Base-by-base conservation (phyloP, 768 basidiomycete genomes). In the Floccularia luteovirens region DNA sequence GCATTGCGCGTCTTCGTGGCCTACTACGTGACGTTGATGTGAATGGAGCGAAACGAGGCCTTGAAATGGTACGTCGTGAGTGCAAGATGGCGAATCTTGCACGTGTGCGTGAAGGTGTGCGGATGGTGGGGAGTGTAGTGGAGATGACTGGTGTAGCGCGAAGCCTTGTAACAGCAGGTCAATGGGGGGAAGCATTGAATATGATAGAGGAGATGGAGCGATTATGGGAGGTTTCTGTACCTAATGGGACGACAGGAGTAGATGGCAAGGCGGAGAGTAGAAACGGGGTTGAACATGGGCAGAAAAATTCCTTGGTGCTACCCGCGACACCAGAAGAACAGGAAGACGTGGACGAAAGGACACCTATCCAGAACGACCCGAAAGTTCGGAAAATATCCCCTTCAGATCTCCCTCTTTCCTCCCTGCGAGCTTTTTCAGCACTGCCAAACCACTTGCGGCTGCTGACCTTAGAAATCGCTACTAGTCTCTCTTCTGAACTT, bases 111-210 rank as follows among this genome's bases (percentile, higher is more conserved):
- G 75, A 79, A 35, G 76, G 81, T 2, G 72, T 84, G 44, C 72
- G 67, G 41, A 71, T 79, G 38, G 67, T 93, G 6, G 69, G 68
- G 6, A 77, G 78, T 12, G 78, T 92, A 20, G 75, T 82, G 36
- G 90, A 96, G 51, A 82, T 88, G 71, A 69, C 81, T 0, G 73
- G 73, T 2, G 72, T 90, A 30, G 79, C 83, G 21, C 77, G 72
- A 41, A 69, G 74, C 19, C 58, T 96, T 38, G 89, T 92, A n/a
- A 71, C 69, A 35, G 81, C 80, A 14, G 90, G 88, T 0, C 88
- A 96, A 48, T 97, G 90, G 86, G 76, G 77, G 11, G 85, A 88
- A 41, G 91, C 91, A 5, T 61, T 97, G 41, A 74, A 72, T 34
- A 69, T 91, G 13, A 73, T 90, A 25, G 79, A 88, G 35, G 72